Evolutionary conservation across 1,284 basidiomycete genomes (phyloP), one percentile per base, ranked within the genome.

Genomic region (Trametes polyzona): DNA sequence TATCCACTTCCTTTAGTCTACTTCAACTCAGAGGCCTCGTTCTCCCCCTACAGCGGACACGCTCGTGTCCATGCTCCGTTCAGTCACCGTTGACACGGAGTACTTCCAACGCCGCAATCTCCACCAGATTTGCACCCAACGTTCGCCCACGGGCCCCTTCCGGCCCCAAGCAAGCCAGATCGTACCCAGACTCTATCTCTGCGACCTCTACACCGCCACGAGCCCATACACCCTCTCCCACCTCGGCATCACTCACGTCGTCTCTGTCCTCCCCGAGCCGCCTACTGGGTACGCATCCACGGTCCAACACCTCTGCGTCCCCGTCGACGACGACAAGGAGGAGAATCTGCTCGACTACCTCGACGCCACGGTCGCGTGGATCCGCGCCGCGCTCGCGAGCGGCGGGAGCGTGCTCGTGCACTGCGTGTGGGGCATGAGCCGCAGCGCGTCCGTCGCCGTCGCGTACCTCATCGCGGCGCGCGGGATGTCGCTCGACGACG

Each of bases 371-470:
- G 56, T 66, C 3, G 52, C 36, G 1, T 72, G 69, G 62, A 66
- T 72, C 21, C 46, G 32, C 21, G 47, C 39, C 27, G 67, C 67
- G 16, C 55, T 72, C n/a, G 42, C 30, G 4, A 16, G n/a, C 1
- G 51, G 57, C 12, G 65, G 60, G 12, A 59, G 51, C 27, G 65
- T 67, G 19, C 54, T 67, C 57, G 77, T 83, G n/a, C 81, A 83
- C 65, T 82, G 81, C 66, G 71, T 78, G 23, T 77, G 79, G 60
- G 81, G 81, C 40, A 78, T 82, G 58, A 79, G 76, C 61, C 69
- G 81, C 36, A 78, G 75, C 57, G 74, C 80, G 14, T 78, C 75
- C 19, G 69, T 81, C 32, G 78, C 77, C 33, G 71, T 78, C 23
- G 81, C 78, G 2, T 80, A 78, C 65, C 72, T 81, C 39, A 78